Evolutionary conservation across 352 stramenopile genomes (phyloP).

Genomic region (Pythium apleroticum): DNA sequence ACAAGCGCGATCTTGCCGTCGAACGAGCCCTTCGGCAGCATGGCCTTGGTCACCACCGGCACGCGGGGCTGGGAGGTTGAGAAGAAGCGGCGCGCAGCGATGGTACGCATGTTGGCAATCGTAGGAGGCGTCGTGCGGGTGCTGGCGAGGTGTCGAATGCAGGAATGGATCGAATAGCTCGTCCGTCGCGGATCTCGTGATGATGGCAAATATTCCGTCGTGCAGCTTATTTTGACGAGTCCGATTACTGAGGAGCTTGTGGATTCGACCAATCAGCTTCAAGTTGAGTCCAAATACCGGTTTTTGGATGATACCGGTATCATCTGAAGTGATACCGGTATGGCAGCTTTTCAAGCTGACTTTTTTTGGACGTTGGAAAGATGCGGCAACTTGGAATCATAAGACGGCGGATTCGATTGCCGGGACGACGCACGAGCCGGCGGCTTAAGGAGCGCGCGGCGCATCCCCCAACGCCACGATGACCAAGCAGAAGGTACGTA

Average conservation of each 20-base stretch:
- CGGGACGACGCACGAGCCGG: not conserved
- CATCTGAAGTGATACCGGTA: not conserved
- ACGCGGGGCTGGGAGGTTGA: slow-evolving; percentile 25
- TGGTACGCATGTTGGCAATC: slow-evolving; percentile 11
- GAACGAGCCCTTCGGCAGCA: slow-evolving; percentile 70
- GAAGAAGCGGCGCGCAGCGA: slow-evolving; percentile 13
- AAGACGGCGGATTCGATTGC: not conserved
- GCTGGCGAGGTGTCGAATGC: not conserved
- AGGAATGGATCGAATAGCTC: slow-evolving; percentile 4
- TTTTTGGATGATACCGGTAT: slow-evolving; percentile 14
- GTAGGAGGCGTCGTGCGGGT: not conserved
- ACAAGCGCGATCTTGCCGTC: slow-evolving; percentile 89
- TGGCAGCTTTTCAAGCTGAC: slow-evolving; percentile 23
- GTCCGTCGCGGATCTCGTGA: slow-evolving; percentile 1
- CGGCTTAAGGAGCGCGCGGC: not conserved
- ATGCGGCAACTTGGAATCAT: slow-evolving; percentile 1
- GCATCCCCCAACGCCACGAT: not conserved
- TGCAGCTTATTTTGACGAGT: not conserved
- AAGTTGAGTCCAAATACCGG: slow-evolving; percentile 22
- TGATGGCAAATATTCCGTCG: slow-evolving; percentile 13
- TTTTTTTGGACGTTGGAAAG: slow-evolving; percentile 16
- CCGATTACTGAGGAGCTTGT: slow-evolving; percentile 6
- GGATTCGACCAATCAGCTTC: slow-evolving; percentile 30
- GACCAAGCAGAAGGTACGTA: slow-evolving; percentile 17
- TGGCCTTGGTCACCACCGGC: slow-evolving; percentile 46